Evolutionary conservation across 495 filamentous ascomycete genomes (phyloP).

Genomic region (Podospora pseudoanserina): DNA sequence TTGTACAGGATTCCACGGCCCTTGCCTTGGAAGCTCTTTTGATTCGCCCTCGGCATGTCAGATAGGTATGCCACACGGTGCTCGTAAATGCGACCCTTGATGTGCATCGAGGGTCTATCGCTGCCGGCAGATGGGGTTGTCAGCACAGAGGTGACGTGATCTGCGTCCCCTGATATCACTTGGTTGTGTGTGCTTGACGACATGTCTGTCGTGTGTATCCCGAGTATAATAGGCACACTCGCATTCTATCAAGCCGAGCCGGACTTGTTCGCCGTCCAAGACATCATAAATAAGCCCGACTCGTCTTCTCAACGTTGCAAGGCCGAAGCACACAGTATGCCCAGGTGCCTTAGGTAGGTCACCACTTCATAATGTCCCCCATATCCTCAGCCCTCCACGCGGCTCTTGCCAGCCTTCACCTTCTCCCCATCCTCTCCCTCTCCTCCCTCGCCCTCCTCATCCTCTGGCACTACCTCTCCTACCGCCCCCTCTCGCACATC

Average conservation of each 20-base stretch:
- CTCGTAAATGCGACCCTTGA: not conserved
- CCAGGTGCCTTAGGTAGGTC: no score
- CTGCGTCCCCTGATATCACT: not conserved
- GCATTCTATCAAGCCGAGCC: no score
- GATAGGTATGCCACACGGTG: not conserved
- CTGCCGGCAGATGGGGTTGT: not conserved
- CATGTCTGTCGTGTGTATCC: not conserved
- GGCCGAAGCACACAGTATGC: not conserved
- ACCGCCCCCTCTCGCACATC: slow-evolving; percentile 1
- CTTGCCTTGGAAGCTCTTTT: not conserved
- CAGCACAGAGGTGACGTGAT: not conserved
- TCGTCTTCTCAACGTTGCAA: not conserved
- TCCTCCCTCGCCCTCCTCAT: not conserved
- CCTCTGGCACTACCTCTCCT: not conserved
- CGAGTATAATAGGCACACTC: no score
- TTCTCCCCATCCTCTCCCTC: not conserved
- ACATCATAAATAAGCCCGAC: not conserved
- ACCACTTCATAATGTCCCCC: not conserved
- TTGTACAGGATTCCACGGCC: not conserved
- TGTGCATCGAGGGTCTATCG: not conserved
- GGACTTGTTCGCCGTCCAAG: not conserved
- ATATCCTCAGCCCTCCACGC: not conserved
- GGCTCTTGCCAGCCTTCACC: not conserved
- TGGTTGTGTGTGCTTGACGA: not conserved
- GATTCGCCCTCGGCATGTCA: not conserved